These are phyloP conservation scores for Centaurea solstitialis DNA, from an alignment of 129 eudicot species.

Conservation along the genomic window DNA sequence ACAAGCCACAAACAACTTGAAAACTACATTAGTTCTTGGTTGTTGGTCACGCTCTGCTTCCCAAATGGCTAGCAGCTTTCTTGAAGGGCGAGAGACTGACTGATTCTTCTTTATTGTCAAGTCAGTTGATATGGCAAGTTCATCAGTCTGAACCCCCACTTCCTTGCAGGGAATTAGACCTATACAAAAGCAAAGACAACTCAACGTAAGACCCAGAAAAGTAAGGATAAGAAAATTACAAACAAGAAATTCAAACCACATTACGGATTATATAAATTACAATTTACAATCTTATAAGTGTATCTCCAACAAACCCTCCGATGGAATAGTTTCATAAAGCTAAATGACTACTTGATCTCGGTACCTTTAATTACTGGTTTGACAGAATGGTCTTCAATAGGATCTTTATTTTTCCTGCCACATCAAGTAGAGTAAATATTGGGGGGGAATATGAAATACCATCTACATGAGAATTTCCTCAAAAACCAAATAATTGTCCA, in stretches of 20 bases:
- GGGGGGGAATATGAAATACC: neutral
- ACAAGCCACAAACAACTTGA: slow-evolving; percentile 69
- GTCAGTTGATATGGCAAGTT: slow-evolving; percentile 30
- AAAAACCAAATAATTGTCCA: neutral
- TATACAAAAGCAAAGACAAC: slow-evolving; percentile 21
- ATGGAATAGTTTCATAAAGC: neutral
- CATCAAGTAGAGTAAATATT: slow-evolving; percentile 16
- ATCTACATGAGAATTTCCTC: neutral
- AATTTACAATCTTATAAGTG: neutral
- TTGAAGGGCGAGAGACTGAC: slow-evolving; percentile 28
- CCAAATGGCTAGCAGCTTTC: slow-evolving; percentile 60
- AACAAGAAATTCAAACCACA: neutral
- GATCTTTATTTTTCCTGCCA: slow-evolving; percentile 44
- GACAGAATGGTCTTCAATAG: slow-evolving; percentile 36
- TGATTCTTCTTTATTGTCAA: slow-evolving; percentile 20
- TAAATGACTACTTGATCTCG: slow-evolving; percentile 5
- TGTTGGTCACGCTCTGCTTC: slow-evolving; percentile 39
- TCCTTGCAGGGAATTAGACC: slow-evolving; percentile 39
- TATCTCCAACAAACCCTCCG: slow-evolving; percentile 15
- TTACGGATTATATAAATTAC: neutral
- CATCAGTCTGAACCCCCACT: slow-evolving; percentile 78
- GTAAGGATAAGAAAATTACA: neutral
- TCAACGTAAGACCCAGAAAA: neutral
- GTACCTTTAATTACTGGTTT: slow-evolving; percentile 27
- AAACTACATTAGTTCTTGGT: slow-evolving; percentile 45